phyloP scores from a whole-genome alignment of 2,329 filamentous ascomycete genomes.

The Pseudogymnoascus sp. region DNA sequence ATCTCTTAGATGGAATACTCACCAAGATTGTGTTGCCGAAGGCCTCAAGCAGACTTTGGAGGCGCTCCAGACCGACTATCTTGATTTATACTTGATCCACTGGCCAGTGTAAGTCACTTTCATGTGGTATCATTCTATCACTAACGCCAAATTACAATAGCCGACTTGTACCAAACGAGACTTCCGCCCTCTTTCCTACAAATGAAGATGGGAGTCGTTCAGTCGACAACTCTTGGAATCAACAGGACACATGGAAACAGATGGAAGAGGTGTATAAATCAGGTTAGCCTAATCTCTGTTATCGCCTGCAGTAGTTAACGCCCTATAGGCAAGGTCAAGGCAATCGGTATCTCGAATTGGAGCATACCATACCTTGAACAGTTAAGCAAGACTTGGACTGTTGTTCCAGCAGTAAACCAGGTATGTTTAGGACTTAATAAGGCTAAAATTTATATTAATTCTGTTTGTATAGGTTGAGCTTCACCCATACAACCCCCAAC shows the following conservation, averaged over 20 bases:
- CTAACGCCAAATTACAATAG: background rate
- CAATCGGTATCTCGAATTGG: constrained; percentile 32
- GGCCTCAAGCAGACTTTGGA: constrained; percentile 39
- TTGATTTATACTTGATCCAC: constrained; percentile 40
- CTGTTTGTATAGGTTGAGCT: constrained; percentile 44
- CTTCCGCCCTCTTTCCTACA: constrained; percentile 17
- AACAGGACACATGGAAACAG: constrained; percentile 26
- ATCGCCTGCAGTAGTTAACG: background rate
- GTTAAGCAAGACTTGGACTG: constrained; percentile 24
- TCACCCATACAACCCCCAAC: constrained; percentile 57
- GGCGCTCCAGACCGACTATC: constrained; percentile 41
- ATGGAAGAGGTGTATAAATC: constrained; percentile 11
- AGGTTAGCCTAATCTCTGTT: constrained; percentile 20
- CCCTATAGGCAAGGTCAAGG: constrained; percentile 22
- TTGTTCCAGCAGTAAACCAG: constrained; percentile 54
- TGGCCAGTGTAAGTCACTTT: constrained; percentile 16
- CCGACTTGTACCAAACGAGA: constrained; percentile 13
- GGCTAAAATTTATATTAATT: constrained; percentile 31
- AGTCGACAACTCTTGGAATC: constrained; percentile 23
- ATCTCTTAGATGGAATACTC: constrained; percentile 41
- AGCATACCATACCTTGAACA: constrained; percentile 23
- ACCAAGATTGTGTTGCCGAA: constrained; percentile 39
- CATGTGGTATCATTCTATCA: background rate
- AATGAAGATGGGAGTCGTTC: constrained; percentile 22
- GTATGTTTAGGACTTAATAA: constrained; percentile 35